Percentiles rank a stretch among this genome's conserved stretches.
Evolutionary conservation across 495 filamentous ascomycete species (phyloP).

Genomic region (Platismatia glauca): DNA sequence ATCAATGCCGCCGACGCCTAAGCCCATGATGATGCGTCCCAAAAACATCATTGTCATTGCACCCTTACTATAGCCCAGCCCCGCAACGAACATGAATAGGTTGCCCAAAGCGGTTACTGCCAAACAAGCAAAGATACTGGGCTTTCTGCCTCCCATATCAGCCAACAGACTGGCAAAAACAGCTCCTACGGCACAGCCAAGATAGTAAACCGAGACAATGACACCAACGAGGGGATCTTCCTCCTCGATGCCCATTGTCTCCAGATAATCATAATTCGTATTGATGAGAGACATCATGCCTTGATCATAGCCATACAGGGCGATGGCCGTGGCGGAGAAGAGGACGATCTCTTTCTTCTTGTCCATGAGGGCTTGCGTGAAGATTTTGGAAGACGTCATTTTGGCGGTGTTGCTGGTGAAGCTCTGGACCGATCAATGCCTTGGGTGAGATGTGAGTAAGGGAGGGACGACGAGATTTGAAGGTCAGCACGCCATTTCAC

Average conservation of each 20-base stretch:
- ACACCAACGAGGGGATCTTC: conserved; percentile 43
- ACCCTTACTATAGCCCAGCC: conserved; percentile 34
- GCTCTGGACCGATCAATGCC: not conserved
- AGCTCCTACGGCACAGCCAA: conserved; percentile 46
- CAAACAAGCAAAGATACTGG: conserved; percentile 41
- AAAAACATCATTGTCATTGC: conserved; percentile 42
- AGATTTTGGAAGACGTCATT: conserved; percentile 15
- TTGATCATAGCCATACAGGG: conserved; percentile 50
- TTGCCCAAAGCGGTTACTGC: conserved; percentile 42
- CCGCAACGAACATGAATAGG: conserved; percentile 46
- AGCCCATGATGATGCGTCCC: conserved; percentile 46
- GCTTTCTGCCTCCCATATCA: conserved; percentile 42
- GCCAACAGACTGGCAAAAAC: conserved; percentile 40
- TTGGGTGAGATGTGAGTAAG: not conserved
- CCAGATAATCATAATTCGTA: conserved; percentile 46
- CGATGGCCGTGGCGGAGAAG: conserved; percentile 50
- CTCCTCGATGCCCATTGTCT: conserved; percentile 43
- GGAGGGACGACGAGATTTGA: not conserved
- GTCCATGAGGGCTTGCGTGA: conserved; percentile 16
- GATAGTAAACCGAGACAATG: conserved; percentile 52
- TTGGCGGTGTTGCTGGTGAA: conserved; percentile 1
- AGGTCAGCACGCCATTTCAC: not conserved
- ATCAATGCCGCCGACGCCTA: conserved; percentile 51
- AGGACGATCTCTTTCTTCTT: conserved; percentile 40
- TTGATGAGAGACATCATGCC: conserved; percentile 54